Evolutionary conservation across 2,329 filamentous ascomycete genomes (phyloP).

Genomic region (Hysterium pulicare): DNA sequence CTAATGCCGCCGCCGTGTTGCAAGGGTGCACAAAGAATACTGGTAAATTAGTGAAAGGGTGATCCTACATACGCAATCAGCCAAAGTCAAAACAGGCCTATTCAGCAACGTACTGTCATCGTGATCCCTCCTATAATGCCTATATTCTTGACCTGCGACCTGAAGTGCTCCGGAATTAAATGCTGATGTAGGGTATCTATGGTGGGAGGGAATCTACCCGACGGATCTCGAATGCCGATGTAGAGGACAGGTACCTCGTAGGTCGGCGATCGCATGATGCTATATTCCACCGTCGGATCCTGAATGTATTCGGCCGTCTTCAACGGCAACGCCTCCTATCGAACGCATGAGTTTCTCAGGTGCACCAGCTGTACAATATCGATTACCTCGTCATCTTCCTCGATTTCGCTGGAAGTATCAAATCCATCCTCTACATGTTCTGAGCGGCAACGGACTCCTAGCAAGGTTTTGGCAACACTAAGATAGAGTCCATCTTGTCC

Average conservation of each 20-base stretch:
- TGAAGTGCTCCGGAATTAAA: constrained; percentile 34
- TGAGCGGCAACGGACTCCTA: neutral
- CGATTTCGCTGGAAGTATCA: constrained; percentile 5
- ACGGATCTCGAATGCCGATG: constrained; percentile 27
- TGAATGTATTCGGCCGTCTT: neutral
- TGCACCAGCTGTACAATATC: neutral
- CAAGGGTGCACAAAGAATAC: constrained; percentile 93
- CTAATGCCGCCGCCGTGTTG: constrained; percentile 78
- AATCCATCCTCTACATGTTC: constrained; percentile 3
- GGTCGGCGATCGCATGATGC: constrained; percentile 42
- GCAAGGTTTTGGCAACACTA: constrained; percentile 19
- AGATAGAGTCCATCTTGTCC: constrained; percentile 14
- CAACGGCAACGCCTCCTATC: constrained; percentile 16
- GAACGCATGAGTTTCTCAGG: neutral
- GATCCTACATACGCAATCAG: constrained; percentile 55
- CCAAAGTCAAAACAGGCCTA: neutral
- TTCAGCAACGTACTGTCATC: constrained; percentile 26
- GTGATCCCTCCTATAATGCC: constrained; percentile 41
- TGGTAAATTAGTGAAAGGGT: constrained; percentile 74
- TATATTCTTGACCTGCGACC: constrained; percentile 27
- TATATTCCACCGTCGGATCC: constrained; percentile 29
- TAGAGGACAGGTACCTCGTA: constrained; percentile 48
- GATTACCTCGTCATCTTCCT: constrained; percentile 20
- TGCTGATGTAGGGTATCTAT: constrained; percentile 33
- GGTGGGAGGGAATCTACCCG: constrained; percentile 25